A percentile compares a stretch with the other conserved stretches of the same genome.
These are phyloP conservation scores for Paramecium biaurelia DNA, from an alignment of 73 alveolate species.

Conservation along the genomic window DNA sequence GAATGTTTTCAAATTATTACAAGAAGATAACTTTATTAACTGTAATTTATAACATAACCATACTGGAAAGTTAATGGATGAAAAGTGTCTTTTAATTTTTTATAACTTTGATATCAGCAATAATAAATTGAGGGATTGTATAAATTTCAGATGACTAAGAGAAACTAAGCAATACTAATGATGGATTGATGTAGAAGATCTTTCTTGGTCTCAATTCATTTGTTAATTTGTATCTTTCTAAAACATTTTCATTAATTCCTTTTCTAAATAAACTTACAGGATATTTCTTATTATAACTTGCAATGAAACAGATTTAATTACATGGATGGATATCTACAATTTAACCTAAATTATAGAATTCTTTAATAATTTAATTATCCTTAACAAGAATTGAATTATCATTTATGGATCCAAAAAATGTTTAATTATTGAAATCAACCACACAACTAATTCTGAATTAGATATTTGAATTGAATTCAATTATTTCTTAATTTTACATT, in stretches of 20 bases:
- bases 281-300: not conserved
- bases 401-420: not conserved
- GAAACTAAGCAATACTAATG: not conserved
- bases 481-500: not conserved
- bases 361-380: not conserved
- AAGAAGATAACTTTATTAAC: not conserved
- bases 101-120: not conserved
- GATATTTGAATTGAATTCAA: not conserved
- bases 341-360: not conserved
- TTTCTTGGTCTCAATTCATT: not conserved
- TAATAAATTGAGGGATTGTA: not conserved
- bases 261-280: conserved; percentile 22
- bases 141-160: not conserved
- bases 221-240: not conserved
- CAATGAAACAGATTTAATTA: not conserved
- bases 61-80: not conserved
- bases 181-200: not conserved
- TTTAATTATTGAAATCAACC: not conserved
- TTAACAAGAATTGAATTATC: not conserved
- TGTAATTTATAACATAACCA: not conserved
- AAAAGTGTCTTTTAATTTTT: not conserved
- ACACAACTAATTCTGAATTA: not conserved
- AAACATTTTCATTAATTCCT: not conserved
- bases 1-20: not conserved
- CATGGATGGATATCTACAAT: not conserved